Evolutionary conservation across 768 basidiomycete species (phyloP), one percentile per base, ranked within the genome.

Genomic region (Lactarius indigo): DNA sequence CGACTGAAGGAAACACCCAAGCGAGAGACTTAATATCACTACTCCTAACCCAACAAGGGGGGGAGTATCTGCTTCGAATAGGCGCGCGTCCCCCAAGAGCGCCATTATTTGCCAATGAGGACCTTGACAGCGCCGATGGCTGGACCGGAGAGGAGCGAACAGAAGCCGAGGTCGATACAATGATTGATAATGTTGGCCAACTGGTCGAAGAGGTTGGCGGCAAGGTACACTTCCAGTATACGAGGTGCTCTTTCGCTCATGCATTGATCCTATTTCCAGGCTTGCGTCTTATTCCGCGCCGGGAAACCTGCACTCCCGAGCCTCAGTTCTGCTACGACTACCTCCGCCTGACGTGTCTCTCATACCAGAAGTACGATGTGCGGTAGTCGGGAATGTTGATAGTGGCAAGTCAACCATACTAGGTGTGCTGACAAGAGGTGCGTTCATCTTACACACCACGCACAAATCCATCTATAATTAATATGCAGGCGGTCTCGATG

Each of bases 321-420:
- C 81, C 30, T 80, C 85, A 13, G 75, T 91, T 20, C 77, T 94
- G 31, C 75, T 94, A 64, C 85, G 92, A 67, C 76, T 94, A 65
- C 92, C 91, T 64, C 89, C 92, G 47, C 85, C 85, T 5, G 88
- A 82, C 72, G 87, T 93, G 2, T 85, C 90, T 26, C 76, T 86
- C 44, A 91, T 88, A n/a, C 89, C 92, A 8, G 96, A 99, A 78
- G 94, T 97, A 1, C 85, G 97, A 37, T 94, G 95, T 72, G 96
- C 96, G 0, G 95, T 97, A 2, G 93, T 98, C 6, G 97, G 97
- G 4, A 98, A 97, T 73, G 93, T 95, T 33, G 90, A 92, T 74
- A 91, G 92, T 63, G 96, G 96, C 0, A 98, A 98, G 76, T 94
- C 91, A 2, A 96, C 96, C 20, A 96, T 93, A 13, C 80, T 97